phyloP scores from a whole-genome alignment of 192 early-diverging fungal species.

The Gamsiella multidivaricata region DNA sequence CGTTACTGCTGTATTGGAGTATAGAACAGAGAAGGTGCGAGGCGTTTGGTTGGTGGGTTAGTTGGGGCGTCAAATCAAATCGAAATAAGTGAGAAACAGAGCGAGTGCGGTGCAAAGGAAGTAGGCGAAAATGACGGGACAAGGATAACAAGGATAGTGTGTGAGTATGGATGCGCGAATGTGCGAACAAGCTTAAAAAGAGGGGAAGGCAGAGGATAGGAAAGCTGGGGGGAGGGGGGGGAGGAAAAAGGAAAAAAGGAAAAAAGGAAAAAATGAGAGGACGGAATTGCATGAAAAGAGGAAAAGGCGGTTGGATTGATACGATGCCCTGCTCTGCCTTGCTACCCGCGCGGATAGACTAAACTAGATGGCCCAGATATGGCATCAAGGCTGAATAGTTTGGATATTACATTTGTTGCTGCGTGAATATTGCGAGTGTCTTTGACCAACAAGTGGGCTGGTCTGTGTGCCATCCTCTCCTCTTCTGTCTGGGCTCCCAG shows the following conservation, averaged over 20 bases:
- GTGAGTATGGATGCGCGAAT: too few relatives aligned
- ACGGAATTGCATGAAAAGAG: background rate
- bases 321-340: too few relatives aligned
- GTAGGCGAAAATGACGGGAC: background rate
- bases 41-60: background rate
- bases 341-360: too few relatives aligned
- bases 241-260: slow-evolving; percentile 1
- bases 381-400: too few relatives aligned
- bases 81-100: background rate
- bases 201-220: background rate
- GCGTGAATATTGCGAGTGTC: too few relatives aligned
- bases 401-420: too few relatives aligned
- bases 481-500: too few relatives aligned
- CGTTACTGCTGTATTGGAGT: slow-evolving; percentile 9
- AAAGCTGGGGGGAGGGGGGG: background rate
- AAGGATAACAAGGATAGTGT: background rate
- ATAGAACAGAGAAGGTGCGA: background rate
- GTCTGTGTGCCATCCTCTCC: too few relatives aligned
- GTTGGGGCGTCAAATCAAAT: background rate
- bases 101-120: background rate
- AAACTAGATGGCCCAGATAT: too few relatives aligned
- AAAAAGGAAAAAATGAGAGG: background rate
- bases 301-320: background rate
- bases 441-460: too few relatives aligned
- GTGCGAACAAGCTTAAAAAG: too few relatives aligned